Conservation (phyloP, 495 filamentous ascomycete genomes). For the Penicillium ochrochloron region DNA sequence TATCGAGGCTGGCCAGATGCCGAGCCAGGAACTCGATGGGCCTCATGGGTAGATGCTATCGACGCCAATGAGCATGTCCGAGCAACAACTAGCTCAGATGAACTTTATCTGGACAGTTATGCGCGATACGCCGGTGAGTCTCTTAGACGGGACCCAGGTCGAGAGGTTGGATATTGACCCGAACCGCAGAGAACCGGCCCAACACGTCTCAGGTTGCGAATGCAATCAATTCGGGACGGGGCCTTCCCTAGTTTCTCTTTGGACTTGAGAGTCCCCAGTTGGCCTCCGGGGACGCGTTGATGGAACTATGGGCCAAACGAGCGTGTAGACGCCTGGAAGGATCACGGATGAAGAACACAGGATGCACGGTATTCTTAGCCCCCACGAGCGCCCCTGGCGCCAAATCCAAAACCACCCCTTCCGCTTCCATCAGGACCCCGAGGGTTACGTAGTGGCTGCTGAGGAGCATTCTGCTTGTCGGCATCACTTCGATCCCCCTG, state of each 20-base stretch:
- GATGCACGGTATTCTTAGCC: conserved; percentile 32
- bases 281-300: neutral
- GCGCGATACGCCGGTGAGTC: conserved; percentile 64
- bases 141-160: neutral
- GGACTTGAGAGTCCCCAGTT: neutral
- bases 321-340: neutral
- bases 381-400: conserved; percentile 51
- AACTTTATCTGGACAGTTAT: conserved; percentile 77
- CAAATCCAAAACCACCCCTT: conserved; percentile 72
- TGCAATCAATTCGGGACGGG: conserved; percentile 60
- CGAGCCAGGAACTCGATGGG: conserved; percentile 70
- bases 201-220: conserved; percentile 62
- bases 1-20: conserved; percentile 82
- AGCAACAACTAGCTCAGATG: conserved; percentile 75
- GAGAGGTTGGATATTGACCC: conserved; percentile 24
- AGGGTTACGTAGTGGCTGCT: conserved; percentile 68
- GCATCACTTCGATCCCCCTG: conserved; percentile 41
- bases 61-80: conserved; percentile 74
- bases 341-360: neutral
- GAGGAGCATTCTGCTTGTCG: conserved; percentile 51
- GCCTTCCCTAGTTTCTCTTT: conserved; percentile 45
- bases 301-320: neutral
- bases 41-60: conserved; percentile 79
- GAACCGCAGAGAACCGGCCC: conserved; percentile 58
- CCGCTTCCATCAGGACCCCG: conserved; percentile 77